Percentiles rank a stretch among this genome's conserved stretches.
Conservation (phyloP, 1,284 basidiomycete genomes). For the Ceratobasidium sp. region DNA sequence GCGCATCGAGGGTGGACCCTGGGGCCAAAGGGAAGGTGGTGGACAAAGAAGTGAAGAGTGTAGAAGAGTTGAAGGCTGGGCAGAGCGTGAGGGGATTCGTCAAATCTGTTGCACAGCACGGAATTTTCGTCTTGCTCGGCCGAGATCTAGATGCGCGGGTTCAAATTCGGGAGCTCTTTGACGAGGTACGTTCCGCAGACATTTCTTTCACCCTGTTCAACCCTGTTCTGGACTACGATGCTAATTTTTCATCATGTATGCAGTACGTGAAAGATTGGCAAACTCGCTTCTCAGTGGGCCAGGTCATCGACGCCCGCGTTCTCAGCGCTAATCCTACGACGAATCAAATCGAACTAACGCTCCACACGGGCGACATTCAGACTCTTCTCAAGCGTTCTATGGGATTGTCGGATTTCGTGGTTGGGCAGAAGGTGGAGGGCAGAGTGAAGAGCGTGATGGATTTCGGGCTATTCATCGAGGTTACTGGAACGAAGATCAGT, state of each 20-base stretch:
- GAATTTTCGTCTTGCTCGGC: constrained; percentile 91
- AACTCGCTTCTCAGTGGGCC: constrained; percentile 78
- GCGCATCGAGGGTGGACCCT: constrained; percentile 73
- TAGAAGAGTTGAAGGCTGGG: constrained; percentile 77
- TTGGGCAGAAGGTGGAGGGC: constrained; percentile 81
- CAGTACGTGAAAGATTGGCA: constrained; percentile 98
- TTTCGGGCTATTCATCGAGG: constrained; percentile 92
- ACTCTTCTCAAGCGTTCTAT: constrained; percentile 59
- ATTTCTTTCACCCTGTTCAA: constrained; percentile 29
- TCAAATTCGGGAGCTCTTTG: constrained; percentile 93
- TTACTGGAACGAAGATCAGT: constrained; percentile 82
- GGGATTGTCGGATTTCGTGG: constrained; percentile 68
- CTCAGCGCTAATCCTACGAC: constrained; percentile 74
- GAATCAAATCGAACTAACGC: constrained; percentile 88
- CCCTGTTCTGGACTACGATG: constrained; percentile 43
- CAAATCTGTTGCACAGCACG: constrained; percentile 86
- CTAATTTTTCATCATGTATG: constrained; percentile 42
- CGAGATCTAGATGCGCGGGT: constrained; percentile 87
- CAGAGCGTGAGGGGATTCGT: constrained; percentile 86
- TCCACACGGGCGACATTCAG: constrained; percentile 70
- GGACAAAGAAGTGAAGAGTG: constrained; percentile 75
- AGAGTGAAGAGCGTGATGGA: constrained; percentile 81
- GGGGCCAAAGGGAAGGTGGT: constrained; percentile 61
- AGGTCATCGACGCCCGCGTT: constrained; percentile 88
- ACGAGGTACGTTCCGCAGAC: constrained; percentile 68